Percentiles rank a stretch among this genome's conserved stretches.
Evolutionary conservation across 495 filamentous ascomycete genomes (phyloP).

Genomic region (Aeminium ludgeri): DNA sequence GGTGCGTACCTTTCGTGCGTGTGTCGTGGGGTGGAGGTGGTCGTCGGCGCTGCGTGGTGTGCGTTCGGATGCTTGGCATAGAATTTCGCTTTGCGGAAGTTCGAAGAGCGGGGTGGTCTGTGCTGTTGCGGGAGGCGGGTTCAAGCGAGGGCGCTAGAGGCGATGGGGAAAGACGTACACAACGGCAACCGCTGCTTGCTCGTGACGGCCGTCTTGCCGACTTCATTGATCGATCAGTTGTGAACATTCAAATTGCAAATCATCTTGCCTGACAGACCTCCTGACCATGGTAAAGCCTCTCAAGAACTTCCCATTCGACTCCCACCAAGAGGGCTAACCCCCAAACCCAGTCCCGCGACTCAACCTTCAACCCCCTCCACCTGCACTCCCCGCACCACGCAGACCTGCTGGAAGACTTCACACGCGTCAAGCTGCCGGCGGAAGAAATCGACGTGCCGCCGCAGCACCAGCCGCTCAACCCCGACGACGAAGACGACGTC

Average conservation of each 20-base stretch:
- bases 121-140: too few species aligned
- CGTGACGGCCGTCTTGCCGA: too few species aligned
- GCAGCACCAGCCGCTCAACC: constrained; percentile 82
- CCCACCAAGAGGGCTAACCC: not conserved
- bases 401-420: constrained; percentile 68
- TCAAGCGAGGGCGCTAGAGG: too few species aligned
- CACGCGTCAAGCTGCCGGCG: constrained; percentile 15
- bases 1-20: not conserved
- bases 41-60: not conserved
- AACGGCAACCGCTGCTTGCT: too few species aligned
- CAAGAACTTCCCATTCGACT: too few species aligned
- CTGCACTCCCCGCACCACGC: constrained; percentile 62
- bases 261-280: too few species aligned
- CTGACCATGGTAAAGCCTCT: not conserved
- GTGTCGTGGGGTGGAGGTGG: not conserved
- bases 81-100: not conserved
- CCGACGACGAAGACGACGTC: constrained; percentile 92
- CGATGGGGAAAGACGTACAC: too few species aligned
- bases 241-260: too few species aligned
- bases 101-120: not conserved
- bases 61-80: not conserved
- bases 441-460: constrained; percentile 74
- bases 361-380: constrained; percentile 72
- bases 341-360: constrained; percentile 65
- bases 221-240: too few species aligned